Evolutionary conservation across 345 rosid genomes (phyloP), one percentile per base, ranked within the genome.

Genomic region (Crucihimalaya himalaica): DNA sequence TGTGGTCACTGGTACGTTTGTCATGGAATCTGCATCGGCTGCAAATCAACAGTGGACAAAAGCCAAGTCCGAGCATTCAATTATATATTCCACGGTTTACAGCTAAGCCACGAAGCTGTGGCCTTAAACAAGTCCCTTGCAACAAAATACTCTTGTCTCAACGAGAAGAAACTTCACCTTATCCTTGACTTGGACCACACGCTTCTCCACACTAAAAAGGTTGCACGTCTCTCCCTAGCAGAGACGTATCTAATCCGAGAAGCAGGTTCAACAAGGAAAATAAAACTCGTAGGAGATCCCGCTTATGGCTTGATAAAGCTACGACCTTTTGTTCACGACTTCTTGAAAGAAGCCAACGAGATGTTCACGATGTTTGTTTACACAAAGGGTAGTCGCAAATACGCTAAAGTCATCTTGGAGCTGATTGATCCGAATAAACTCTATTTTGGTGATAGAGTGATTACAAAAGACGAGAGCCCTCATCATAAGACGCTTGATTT

Each of bases 101-200:
- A 54, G 40, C 29, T 68, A 10, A 68, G 62, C 72, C 52, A 68
- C 55, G 54, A 55, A 15, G 54, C 53, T 6, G n/a, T 67, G 12
- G 8, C 14, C 4, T 40, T 42, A 18, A 68, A 42, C 2, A 68
- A 69, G 31, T 14, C 55, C 29, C 19, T 13, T 1, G 15, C 19
- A 5, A 55, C 73, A 4, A 45, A 25, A n/a, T n/a, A n/a, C n/a
- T 53, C 61, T 53, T 51, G 59, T 35, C 72, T 68, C 61, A 6
- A 27, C n/a, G 54, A 56, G 54, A 56, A 69, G 45, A 69, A 69
- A 34, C 73, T 69, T 43, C 73, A 69, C 54, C 40, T 69, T 12
- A 56, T 69, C 5, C 65, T 69, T 43, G 73, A 69, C 45, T 56
- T 69, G 46, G 73, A 69, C 56, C 42, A 56, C 73, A 69, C 73